Evolutionary conservation across 768 basidiomycete species (phyloP), one percentile per base, ranked within the genome.

Genomic region (Pholiota microspora): DNA sequence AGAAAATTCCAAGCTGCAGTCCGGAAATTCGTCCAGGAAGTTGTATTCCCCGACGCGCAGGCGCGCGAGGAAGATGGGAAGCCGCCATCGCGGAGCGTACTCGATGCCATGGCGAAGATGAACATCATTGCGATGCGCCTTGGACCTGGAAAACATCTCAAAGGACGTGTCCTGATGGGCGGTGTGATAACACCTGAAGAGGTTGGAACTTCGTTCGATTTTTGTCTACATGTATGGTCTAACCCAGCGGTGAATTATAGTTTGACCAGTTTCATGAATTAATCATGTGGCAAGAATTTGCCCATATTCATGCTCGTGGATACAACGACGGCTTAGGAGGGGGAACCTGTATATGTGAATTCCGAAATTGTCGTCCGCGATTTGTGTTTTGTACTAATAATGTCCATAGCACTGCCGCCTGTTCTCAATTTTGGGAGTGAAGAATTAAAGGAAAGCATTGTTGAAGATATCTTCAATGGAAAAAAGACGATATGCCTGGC

Each of bases 261-360:
- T 62, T 60, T 86, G 88, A 93, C 65, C 86, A 89, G 63, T 93
- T 95, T 74, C 86, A 93, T 65, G 92, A 88, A 74, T 68, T 88
- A 32, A 85, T 88, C 38, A 77, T 88, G 61, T 77, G 78, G 49
- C 84, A 87, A 59, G 93, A 96, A 68, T 67, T 88, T 25, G 75
- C 79, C 0, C 79, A 88, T 5, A 77, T 88, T 25, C 82, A 85
- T 36, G 84, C 88, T 21, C 81, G 90, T 8, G 92, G 88, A 1
- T 94, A 89, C 60, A 78, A 81, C 48, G 92, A 93, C 59, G 93
- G 89, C 49, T 70, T 87, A 36, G 78, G 82, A 29, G 81, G 80
- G 16, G 73, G 76, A 50, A 74, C 71, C 12, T 69, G 52, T 23
- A 62, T 62, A 25, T 58, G 61, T 62, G 10, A 46, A 23, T 29